phyloP scores from a whole-genome alignment of 345 rosid genomes.

The Pelargonium nanum region DNA sequence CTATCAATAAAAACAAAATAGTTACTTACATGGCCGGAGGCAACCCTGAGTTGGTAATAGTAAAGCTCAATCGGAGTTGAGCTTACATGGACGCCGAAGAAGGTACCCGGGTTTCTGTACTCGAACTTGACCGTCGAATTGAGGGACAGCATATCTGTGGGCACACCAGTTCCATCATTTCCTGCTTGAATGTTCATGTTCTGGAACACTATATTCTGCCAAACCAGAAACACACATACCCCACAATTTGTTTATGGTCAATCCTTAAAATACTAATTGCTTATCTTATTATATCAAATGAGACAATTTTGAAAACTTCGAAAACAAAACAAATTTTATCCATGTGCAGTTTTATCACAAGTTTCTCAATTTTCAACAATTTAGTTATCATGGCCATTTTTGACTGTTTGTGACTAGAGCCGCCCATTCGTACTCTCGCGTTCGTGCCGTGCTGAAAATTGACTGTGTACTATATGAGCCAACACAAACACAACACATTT shows the following conservation, averaged over 20 bases:
- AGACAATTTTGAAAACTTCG: background rate
- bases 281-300: background rate
- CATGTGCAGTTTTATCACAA: background rate
- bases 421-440: no score
- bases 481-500: no score
- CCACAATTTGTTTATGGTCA: background rate
- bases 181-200: slow-evolving; percentile 79
- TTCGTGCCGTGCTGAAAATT: no score
- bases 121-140: slow-evolving; percentile 85
- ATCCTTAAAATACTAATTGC: background rate
- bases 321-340: background rate
- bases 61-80: slow-evolving; percentile 60
- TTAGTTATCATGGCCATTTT: no score
- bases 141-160: slow-evolving; percentile 84
- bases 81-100: slow-evolving; percentile 90
- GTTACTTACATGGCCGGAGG: slow-evolving; percentile 63
- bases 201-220: slow-evolving; percentile 76
- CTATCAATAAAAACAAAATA: background rate
- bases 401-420: no score
- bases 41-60: slow-evolving; percentile 64
- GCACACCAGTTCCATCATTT: slow-evolving; percentile 66
- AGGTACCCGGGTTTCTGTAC: slow-evolving; percentile 71
- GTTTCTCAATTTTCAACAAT: background rate
- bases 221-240: slow-evolving; percentile 2
- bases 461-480: no score